Evolutionary conservation across 225 moss, liverwort and hornwort species (phyloP).

Genomic region (Antitrichia curtipendula): DNA sequence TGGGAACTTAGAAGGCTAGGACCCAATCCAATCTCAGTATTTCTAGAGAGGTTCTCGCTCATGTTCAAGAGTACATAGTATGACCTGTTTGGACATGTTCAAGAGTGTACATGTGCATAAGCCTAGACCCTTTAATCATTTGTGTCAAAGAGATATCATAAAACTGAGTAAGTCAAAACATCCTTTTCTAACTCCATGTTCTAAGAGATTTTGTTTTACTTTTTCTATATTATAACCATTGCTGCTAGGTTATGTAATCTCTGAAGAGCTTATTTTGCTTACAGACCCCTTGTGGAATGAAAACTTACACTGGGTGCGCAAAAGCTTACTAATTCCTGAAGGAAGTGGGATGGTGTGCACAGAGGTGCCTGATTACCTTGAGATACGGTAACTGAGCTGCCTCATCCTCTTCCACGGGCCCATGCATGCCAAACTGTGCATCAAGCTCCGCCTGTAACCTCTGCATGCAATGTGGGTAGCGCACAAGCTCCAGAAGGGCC

Average conservation of each 20-base stretch:
- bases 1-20: not conserved
- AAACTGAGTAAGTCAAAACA: not conserved
- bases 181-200: not conserved
- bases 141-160: not conserved
- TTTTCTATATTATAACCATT: not conserved
- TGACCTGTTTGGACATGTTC: not conserved
- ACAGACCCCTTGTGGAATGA: not conserved
- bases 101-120: too few relatives aligned
- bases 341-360: not conserved
- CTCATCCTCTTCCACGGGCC: constrained; percentile 2
- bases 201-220: not conserved
- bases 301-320: not conserved
- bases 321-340: not conserved
- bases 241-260: not conserved
- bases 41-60: not conserved
- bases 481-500: constrained; percentile 8
- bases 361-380: not conserved
- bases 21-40: not conserved
- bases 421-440: not conserved
- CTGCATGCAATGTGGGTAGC: not conserved
- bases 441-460: constrained; percentile 7
- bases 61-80: not conserved
- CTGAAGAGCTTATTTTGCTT: not conserved
- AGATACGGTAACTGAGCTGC: constrained; percentile 15
- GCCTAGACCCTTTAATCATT: not conserved